Evolutionary conservation across 129 eudicot species (phyloP), one percentile per base, ranked within the genome.

Genomic region (Tagetes patula): DNA sequence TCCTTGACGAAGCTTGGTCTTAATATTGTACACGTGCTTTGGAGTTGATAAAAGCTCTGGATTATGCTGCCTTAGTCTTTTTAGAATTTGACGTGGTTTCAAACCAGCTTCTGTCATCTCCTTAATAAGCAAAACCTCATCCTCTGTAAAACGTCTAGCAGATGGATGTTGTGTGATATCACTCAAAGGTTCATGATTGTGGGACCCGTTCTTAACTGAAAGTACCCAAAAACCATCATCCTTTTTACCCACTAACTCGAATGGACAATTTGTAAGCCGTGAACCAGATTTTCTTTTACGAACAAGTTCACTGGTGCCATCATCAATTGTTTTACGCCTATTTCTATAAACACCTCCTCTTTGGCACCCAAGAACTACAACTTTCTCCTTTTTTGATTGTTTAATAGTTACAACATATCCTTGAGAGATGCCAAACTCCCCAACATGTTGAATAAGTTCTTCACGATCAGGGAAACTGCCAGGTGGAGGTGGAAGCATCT

Each of bases 81-180:
- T 84, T 5, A 91, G 75, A 67, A 91, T 87, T 78, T 91, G 91
- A 38, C 92, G 90, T 48, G 97, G 97, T 80, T 88, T 91, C 65
- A 86, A 69, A 66, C 97, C 97, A 43, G 97, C 96, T 54, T 91
- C 97, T 39, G 91, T 91, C 96, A 91, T 88, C 73, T 88, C 97
- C 73, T 91, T 91, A 61, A 91, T 81, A n/a, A 79, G 83, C 79
- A 82, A 56, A 11, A 91, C 89, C 79, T 91, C 97, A 63, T 79
- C 81, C 84, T 88, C 97, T 65, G 84, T 86, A 79, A 91, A 91
- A 48, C 96, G 88, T 68, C 91, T 85, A 69, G 93, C 92, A 66
- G 90, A 84, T 9, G 96, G 97, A 82, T 91, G 97, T 56, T 91
- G 88, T 9, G 87, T 83, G 45, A 91, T 84, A 79, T 91, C 97